phyloP scores from a whole-genome alignment of 768 basidiomycete species.

The Auricularia sp. region DNA sequence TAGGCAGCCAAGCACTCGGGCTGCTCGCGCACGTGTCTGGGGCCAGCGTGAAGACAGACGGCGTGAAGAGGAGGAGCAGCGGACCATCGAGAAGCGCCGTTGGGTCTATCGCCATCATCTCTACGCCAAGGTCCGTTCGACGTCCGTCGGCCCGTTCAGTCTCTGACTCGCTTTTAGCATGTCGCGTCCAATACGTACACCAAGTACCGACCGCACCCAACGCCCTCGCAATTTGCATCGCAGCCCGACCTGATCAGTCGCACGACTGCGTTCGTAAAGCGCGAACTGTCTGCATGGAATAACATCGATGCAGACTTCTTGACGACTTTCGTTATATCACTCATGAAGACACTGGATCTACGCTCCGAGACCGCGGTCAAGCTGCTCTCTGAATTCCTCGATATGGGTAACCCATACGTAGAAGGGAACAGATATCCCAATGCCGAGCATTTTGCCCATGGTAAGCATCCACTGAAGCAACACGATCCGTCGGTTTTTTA shows the following conservation, averaged over 20 bases:
- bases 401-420: conserved; percentile 52
- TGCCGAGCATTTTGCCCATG: conserved; percentile 92
- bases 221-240: conserved; percentile 69
- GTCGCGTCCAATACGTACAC: conserved; percentile 82
- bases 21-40: conserved; percentile 10
- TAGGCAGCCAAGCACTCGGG: conserved; percentile 18
- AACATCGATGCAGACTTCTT: conserved; percentile 92
- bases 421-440: conserved; percentile 51
- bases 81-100: conserved; percentile 58
- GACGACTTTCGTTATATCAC: conserved; percentile 75
- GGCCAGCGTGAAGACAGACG: conserved; percentile 36
- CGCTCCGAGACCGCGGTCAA: conserved; percentile 80
- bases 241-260: conserved; percentile 66
- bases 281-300: conserved; percentile 82
- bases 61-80: conserved; percentile 58
- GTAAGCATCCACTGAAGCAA: conserved; percentile 30
- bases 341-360: conserved; percentile 90
- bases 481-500: neutral
- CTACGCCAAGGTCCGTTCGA: conserved; percentile 69
- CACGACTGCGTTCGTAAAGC: conserved; percentile 69
- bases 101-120: conserved; percentile 74
- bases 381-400: conserved; percentile 74
- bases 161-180: conserved; percentile 41
- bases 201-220: conserved; percentile 83
- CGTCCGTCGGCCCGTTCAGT: neutral